phyloP scores from a whole-genome alignment of 257 asterid species.

The Solanum paucissectum region DNA sequence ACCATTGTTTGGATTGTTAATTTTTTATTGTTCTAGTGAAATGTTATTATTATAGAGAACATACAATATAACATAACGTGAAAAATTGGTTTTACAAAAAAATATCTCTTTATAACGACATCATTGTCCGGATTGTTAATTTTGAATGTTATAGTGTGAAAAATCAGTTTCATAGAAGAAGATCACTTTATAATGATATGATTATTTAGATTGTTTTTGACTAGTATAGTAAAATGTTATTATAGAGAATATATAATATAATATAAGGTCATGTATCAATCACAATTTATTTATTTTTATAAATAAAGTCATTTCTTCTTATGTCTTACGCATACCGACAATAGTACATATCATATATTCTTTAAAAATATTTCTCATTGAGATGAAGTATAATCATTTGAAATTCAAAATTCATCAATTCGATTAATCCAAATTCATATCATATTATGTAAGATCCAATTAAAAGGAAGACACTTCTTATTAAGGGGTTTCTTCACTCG shows the following conservation, averaged over 20 bases:
- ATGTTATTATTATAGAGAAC: too few species aligned
- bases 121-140: not conserved
- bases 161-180: too few species aligned
- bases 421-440: not conserved
- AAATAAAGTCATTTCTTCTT: not conserved
- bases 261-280: not conserved
- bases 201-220: not conserved
- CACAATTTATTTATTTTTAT: not conserved
- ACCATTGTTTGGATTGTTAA: not conserved
- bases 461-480: not conserved
- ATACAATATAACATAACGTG: too few species aligned
- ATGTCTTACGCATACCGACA: not conserved
- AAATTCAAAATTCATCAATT: not conserved
- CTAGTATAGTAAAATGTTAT: not conserved
- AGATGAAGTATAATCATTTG: not conserved
- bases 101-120: accelerated
- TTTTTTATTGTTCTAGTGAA: too few species aligned
- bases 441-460: not conserved
- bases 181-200: too few species aligned
- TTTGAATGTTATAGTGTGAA: not conserved
- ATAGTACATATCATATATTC: not conserved
- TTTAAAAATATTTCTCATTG: not conserved
- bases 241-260: too few species aligned
- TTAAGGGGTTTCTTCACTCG: too few species aligned
- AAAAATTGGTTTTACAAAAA: too few species aligned